phyloP scores from a whole-genome alignment of 345 rosid species.

The Gossypium longicalyx region DNA sequence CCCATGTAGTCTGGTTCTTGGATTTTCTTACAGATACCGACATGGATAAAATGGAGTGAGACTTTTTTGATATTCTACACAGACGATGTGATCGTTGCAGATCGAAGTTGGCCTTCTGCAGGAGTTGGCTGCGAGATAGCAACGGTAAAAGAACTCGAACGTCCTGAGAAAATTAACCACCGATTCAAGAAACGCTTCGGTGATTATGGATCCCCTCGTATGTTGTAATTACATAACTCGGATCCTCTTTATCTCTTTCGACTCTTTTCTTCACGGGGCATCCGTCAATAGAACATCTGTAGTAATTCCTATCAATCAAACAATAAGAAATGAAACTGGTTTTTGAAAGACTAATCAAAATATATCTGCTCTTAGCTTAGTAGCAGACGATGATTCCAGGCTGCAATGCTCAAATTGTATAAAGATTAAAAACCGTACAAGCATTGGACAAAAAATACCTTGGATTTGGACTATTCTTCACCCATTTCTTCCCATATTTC shows the following conservation, averaged over 20 bases:
- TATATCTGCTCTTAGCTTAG: neutral
- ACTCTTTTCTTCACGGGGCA: slow-evolving; percentile 91
- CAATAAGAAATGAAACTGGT: neutral
- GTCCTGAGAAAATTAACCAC: neutral
- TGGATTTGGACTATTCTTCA: slow-evolving; percentile 85
- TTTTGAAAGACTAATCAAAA: too few species aligned
- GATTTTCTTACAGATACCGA: slow-evolving; percentile 3
- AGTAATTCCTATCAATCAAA: slow-evolving; percentile 65
- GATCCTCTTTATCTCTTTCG: slow-evolving; percentile 77
- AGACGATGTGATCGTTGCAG: neutral
- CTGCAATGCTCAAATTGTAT: neutral
- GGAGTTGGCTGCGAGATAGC: slow-evolving; percentile 5
- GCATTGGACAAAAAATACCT: slow-evolving; percentile 40
- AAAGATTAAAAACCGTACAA: neutral
- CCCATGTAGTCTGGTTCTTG: neutral
- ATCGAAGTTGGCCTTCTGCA: slow-evolving; percentile 7
- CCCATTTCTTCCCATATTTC: slow-evolving; percentile 97
- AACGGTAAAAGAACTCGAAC: neutral
- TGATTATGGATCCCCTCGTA: slow-evolving; percentile 79
- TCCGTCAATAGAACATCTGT: slow-evolving; percentile 63
- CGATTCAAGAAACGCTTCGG: slow-evolving; percentile 24
- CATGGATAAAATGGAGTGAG: neutral
- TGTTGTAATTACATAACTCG: slow-evolving; percentile 72
- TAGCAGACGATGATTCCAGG: neutral
- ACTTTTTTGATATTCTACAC: neutral